Evolutionary conservation across 331 rosid genomes (phyloP), one percentile per base, ranked within the genome.

Genomic region (Telfairia occidentalis): DNA sequence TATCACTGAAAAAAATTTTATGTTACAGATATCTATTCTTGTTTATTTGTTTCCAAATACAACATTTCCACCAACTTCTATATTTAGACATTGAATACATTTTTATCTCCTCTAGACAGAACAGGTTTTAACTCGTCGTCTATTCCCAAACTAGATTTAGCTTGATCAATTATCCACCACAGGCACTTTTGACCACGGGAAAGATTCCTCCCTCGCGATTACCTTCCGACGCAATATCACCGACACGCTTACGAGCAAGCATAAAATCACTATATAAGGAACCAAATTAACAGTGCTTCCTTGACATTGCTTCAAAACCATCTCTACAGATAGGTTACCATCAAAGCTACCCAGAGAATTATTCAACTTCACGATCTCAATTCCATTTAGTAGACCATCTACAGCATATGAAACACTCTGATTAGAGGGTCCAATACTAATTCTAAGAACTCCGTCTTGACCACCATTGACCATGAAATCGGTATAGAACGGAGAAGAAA

Each of bases 311-410:
- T 85, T 83, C 73, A 86, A 37, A 74, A 88, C 73, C 60, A 79
- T 82, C 69, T 48, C 86, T 6, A 88, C 89, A 78, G 90, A 87
- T 66, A 76, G 75, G n/a, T 81, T 75, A 9, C 97, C 97, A 81
- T 79, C 97, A 79, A 89, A 86, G 81, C 96, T 94, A 32, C 78
- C 81, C 59, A 82, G 19, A 1, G 92, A 85, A 81, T 94, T 89
- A 55, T 83, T 94, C 88, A 94, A 54, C 78, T 86, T 94, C 97
- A 94, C 86, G 57, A 91, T 80, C 87, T 94, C 98, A 74, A 94
- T 74, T 29, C 88, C 98, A 78, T 94, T 91, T 73, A 91, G 80
- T 7, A 89, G 85, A 24, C 86, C 98, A 80, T 84, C 96, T 29
- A 89, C 42, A 7, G 77, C 87, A 57, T 87, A 71, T 0, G 92